Evolutionary conservation across 2,329 filamentous ascomycete genomes (phyloP).

Genomic region (Aspergillus puulaauensis): DNA sequence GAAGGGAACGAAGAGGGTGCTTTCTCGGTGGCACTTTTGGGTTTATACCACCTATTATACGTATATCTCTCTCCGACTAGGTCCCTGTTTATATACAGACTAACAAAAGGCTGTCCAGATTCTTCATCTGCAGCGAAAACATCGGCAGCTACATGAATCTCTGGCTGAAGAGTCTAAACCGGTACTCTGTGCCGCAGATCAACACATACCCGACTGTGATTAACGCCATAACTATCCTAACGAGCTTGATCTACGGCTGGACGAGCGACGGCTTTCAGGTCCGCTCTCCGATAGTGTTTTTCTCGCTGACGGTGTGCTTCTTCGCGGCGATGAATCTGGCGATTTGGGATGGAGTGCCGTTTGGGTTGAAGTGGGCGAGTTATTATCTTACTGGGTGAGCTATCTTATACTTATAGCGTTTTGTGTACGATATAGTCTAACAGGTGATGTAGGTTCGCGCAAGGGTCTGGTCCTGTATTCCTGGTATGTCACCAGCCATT

Average conservation of each 20-base stretch:
- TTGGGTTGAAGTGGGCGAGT: constrained; percentile 1
- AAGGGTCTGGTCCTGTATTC: neutral
- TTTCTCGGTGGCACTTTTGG: constrained; percentile 1
- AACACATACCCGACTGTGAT: constrained; percentile 1
- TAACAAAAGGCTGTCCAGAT: neutral
- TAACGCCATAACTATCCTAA: neutral
- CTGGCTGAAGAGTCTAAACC: neutral
- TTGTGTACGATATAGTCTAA: no score
- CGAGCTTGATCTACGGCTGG: neutral
- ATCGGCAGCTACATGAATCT: constrained; percentile 4
- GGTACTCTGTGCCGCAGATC: neutral
- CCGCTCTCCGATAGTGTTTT: neutral
- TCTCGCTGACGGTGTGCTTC: constrained; percentile 1
- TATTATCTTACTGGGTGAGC: constrained; percentile 1
- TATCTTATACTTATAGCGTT: neutral
- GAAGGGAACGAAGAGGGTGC: neutral
- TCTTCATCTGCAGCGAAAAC: constrained; percentile 3
- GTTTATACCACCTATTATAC: constrained; percentile 1
- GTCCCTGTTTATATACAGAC: neutral
- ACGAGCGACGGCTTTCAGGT: neutral
- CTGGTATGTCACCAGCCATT: neutral
- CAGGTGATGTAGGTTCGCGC: neutral
- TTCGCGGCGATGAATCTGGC: constrained; percentile 6
- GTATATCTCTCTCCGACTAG: neutral
- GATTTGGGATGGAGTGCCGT: neutral